Evolutionary conservation across 257 asterid species (phyloP).

Genomic region (Solanum stenotomum): DNA sequence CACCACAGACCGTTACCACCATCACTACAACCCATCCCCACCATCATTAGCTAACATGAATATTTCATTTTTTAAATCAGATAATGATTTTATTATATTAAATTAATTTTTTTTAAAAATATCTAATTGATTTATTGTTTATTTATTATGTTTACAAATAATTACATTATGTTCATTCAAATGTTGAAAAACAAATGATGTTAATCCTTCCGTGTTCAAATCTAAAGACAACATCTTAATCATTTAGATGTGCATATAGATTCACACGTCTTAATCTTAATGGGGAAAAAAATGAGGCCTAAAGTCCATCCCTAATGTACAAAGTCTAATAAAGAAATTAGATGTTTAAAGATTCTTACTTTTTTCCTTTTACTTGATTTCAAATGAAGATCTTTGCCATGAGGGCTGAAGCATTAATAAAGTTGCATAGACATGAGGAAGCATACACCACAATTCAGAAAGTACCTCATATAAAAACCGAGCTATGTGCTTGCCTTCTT

Average conservation of each 20-base stretch:
- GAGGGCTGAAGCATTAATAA: constrained; percentile 48
- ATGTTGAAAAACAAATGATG: neutral
- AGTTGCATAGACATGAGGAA: constrained; percentile 40
- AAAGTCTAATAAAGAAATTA: neutral
- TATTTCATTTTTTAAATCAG: no score
- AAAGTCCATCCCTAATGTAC: neutral
- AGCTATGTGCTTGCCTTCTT: constrained; percentile 32
- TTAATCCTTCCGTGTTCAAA: neutral
- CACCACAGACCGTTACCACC: neutral
- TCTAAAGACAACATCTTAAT: neutral
- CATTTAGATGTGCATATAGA: neutral
- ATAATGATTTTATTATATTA: no score
- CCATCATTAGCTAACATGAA: neutral
- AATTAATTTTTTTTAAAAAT: no score
- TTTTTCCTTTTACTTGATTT: neutral
- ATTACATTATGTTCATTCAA: neutral
- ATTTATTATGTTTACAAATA: neutral
- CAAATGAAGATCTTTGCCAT: constrained; percentile 33
- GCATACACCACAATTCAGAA: constrained; percentile 31
- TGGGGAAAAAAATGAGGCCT: neutral
- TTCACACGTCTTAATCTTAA: neutral
- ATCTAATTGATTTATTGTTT: neutral
- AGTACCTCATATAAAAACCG: constrained; percentile 31
- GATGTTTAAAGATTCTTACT: neutral
- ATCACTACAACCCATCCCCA: neutral